Base-by-base conservation (phyloP, 805 yeast genomes). In the Teunomyces lycoperdinae region DNA sequence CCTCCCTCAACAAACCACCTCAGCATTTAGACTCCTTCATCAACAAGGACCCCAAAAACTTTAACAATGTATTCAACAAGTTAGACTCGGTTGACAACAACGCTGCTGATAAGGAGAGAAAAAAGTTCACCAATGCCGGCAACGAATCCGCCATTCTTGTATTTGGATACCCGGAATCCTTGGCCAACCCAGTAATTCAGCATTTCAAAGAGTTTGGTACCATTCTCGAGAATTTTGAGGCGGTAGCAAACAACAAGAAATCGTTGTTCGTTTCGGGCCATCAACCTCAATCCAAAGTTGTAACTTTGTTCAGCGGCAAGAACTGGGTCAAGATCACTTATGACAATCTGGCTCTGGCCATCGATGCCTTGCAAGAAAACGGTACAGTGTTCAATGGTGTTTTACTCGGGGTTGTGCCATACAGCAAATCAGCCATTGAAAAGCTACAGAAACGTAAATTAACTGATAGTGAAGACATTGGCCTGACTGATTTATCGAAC, bases 321-420 rank as follows among this genome's bases (percentile, higher is more conserved):
- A 83, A 88, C 34, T 92, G 98, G 98, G 83, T 91, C n/a, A 87
- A 90, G 61, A 63, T 92, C 46, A 91, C 97, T 3, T 94, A 81
- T 64, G 85, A 83, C 48, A 84, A 83, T 49, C 79, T 86, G 6
- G 71, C 84, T 1, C 78, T 91, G 8, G 97, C 96, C 2, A 64
- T 81, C 13, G 81, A 96, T 47, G 97, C 99, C 0, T 69, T 91
- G 39, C 83, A 87, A 53, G 96, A 90, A 60, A 87, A 89, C 61
- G 96, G 96, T 3, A 64, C 75, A 9, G 77, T 83, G 5, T 79
- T 85, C 58, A 86, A 84, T 46, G 92, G 88, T 47, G 71, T 64
- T 57, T 78, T 63, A 64, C 84, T 62, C 81, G 96, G 60, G 66
- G 96, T 77, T 64, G 68, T 85, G 8, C 88, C 95, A 4, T 85